Evolutionary conservation across 2,329 filamentous ascomycete genomes (phyloP).

Genomic region (Atkinsonella texensis): DNA sequence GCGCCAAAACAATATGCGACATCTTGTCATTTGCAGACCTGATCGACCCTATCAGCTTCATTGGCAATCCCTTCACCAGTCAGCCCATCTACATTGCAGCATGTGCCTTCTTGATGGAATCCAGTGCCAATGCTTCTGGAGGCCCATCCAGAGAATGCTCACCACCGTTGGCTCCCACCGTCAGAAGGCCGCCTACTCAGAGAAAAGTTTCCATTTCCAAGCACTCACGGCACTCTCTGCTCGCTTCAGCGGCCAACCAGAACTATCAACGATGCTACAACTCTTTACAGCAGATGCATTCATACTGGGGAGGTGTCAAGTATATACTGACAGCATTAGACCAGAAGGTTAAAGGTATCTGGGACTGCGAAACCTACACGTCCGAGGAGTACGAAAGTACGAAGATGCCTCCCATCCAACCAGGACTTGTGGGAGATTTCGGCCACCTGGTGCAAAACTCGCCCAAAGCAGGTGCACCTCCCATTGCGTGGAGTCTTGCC

Average conservation of each 20-base stretch:
- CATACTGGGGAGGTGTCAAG: conserved; percentile 75
- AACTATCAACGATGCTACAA: conserved; percentile 84
- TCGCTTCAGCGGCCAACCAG: conserved; percentile 71
- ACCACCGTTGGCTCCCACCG: conserved; percentile 23
- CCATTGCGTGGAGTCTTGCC: conserved; percentile 76
- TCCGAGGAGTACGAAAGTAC: conserved; percentile 68
- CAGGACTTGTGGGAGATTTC: conserved; percentile 26
- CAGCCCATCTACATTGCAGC: conserved; percentile 89
- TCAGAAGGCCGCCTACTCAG: conserved; percentile 6
- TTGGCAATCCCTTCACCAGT: conserved; percentile 79
- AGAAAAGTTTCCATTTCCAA: conserved; percentile 19
- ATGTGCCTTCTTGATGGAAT: conserved; percentile 79
- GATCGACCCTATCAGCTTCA: conserved; percentile 74
- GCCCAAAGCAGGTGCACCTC: conserved; percentile 29
- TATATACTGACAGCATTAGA: conserved; percentile 81
- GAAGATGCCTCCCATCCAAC: conserved; percentile 34
- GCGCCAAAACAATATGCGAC: conserved; percentile 83
- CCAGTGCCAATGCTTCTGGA: conserved; percentile 54
- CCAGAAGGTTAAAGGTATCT: conserved; percentile 78
- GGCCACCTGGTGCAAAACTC: conserved; percentile 31
- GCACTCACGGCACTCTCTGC: conserved; percentile 55
- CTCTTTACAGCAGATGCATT: conserved; percentile 66
- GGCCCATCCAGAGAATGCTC: conserved; percentile 45
- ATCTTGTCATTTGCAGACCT: conserved; percentile 78
- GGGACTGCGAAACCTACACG: conserved; percentile 58